phyloP scores from a whole-genome alignment of 371 early-diverging fungal species.

The Actinomortierella wolfii region DNA sequence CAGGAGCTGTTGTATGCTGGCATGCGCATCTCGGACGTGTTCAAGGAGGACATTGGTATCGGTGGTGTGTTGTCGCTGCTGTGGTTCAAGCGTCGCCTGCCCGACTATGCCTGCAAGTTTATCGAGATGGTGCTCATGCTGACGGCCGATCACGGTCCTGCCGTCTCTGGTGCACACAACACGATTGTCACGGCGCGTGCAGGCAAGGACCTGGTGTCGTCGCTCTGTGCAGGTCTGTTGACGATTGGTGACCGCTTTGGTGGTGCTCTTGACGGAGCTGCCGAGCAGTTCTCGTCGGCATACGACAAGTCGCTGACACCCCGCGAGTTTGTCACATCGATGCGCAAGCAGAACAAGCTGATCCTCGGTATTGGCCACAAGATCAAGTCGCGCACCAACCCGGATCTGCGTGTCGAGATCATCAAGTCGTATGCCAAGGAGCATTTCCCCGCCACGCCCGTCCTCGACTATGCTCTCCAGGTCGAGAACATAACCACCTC shows the following conservation, averaged over 20 bases:
- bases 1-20: slow-evolving; percentile 96
- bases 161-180: slow-evolving; percentile 92
- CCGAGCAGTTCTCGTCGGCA: slow-evolving; percentile 81
- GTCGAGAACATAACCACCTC: slow-evolving; percentile 93
- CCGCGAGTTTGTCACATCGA: slow-evolving; percentile 88
- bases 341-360: slow-evolving; percentile 88
- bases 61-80: slow-evolving; percentile 95
- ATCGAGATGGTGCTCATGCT: slow-evolving; percentile 98
- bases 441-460: slow-evolving; percentile 84
- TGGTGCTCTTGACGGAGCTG: slow-evolving; percentile 96
- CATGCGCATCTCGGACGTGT: slow-evolving; percentile 95
- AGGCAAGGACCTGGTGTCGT: slow-evolving; percentile 94
- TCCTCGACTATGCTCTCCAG: slow-evolving; percentile 88
- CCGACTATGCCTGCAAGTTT: slow-evolving; percentile 90
- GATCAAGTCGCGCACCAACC: slow-evolving; percentile 97
- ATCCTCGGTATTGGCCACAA: slow-evolving; percentile 97
- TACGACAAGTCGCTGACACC: slow-evolving; percentile 91
- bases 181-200: slow-evolving; percentile 99
- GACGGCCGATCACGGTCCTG: slow-evolving; percentile 97
- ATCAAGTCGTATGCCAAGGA: slow-evolving; percentile 88
- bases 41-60: slow-evolving; percentile 94
- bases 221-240: slow-evolving; percentile 88
- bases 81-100: slow-evolving; percentile 96
- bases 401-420: slow-evolving; percentile 93
- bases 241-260: slow-evolving; percentile 95